Evolutionary conservation across 768 basidiomycete genomes (phyloP), one percentile per base, ranked within the genome.

Genomic region (Suillus lakei): DNA sequence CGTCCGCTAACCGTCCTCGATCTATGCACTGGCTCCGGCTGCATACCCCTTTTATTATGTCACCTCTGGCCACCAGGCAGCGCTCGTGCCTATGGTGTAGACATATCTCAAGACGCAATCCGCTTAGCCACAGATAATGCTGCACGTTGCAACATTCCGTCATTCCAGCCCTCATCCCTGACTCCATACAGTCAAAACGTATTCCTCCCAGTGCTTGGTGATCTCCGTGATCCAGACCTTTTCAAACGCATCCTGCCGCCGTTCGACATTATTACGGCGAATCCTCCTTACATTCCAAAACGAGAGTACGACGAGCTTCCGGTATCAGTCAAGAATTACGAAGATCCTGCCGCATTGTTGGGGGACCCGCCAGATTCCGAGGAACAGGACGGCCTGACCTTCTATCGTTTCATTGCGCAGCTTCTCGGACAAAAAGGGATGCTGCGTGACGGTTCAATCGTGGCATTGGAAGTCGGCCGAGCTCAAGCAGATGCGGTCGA

Each of bases 1-100:
- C 63, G 66, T 7, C 78, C 79, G 0, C 32, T 83, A 18, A 80
- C 79, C 36, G 77, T 96, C 32, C 82, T 98, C 38, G 97, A 99
- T 79, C 86, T 99, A 53, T 95, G 96, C 75, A 97, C 96, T 6
- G 97, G 97, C 54, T 87, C 94, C 0, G 97, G 92, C 16, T 96
- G 95, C 75, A 96, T 98, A 60, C 92, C 95, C 2, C 85, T 98
- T 48, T 82, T 94, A n/a, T 81, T 99, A 21, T 89, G 88, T 71
- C 84, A 89, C 68, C 77, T 88, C 55, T 86, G 87, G 78, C 85
- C 88, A 18, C 76, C 81, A 53, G 87, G 86, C 58, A 83, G 80
- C 67, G 69, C 87, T 54, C 79, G 75, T 10, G 86, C 90, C 2
- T 78, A 83, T 66, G 93, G 86, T 28, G 80, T 96, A 48, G 94